Percentiles rank a stretch among this genome's conserved stretches.
These are phyloP conservation scores for Thraustochytrium striatum DNA, from an alignment of 352 stramenopile species.

Conservation along the genomic window DNA sequence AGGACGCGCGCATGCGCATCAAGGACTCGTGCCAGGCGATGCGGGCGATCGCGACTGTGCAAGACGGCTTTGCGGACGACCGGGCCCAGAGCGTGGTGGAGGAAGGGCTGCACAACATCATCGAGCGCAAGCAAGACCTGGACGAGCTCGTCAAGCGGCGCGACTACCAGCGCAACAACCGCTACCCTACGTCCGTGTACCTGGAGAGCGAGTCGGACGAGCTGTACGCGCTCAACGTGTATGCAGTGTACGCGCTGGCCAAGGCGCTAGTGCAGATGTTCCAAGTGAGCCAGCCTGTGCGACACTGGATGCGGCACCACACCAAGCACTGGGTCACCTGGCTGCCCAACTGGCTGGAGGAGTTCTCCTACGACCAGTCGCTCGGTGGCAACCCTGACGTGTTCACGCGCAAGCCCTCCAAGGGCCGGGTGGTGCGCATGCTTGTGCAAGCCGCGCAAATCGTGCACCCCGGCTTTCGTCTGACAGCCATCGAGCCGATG, in stretches of 20 bases:
- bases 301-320: slow-evolving; percentile 6
- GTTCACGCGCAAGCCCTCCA: slow-evolving; percentile 2
- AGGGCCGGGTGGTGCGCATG: neutral
- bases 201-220: slow-evolving; percentile 16
- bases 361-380: neutral
- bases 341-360: slow-evolving; percentile 18
- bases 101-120: neutral
- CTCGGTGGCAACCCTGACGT: slow-evolving; percentile 29
- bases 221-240: slow-evolving; percentile 35
- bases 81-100: neutral
- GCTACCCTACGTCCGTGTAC: slow-evolving; percentile 24
- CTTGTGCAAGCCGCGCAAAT: neutral
- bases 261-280: slow-evolving; percentile 25
- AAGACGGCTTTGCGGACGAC: slow-evolving; percentile 2
- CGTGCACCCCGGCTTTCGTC: neutral
- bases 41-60: neutral
- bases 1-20: neutral
- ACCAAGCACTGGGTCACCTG: slow-evolving; percentile 20
- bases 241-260: slow-evolving; percentile 1
- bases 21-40: neutral
- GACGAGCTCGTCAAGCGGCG: neutral
- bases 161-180: neutral
- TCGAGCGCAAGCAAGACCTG: neutral
- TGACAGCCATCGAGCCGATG: neutral
- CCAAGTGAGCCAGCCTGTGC: neutral